Base-by-base conservation (phyloP, 2,329 filamentous ascomycete genomes). In the Iodosphaeria phyllophila region DNA sequence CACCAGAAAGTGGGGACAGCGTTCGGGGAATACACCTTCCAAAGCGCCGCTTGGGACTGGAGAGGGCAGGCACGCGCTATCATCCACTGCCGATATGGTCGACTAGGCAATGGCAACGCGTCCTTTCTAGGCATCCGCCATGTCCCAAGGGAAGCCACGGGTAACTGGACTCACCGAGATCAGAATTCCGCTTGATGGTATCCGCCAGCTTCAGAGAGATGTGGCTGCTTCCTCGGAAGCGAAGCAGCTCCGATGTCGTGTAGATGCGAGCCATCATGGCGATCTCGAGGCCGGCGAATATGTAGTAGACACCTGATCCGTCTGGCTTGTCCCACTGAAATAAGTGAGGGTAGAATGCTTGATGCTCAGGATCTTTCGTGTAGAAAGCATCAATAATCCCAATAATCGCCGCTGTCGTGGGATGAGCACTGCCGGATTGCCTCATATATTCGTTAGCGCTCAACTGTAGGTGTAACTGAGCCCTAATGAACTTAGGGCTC, bases 221-320 rank as follows among this genome's bases (percentile, higher is more conserved):
- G 7, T 32, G 21, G 2, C 28, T 22, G 13, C 23, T n/a, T n/a
- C n/a, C 40, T 18, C 47, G 45, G 19, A 62, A 42, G 28, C 41
- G 45, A 22, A 62, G 40, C n/a, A 64, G 46, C 39, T 64, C 55
- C 18, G 42, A 38, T 25, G 52, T 39, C 6, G 47, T 50, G 34
- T 64, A 64, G 8, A 37, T 50, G 21, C 44, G 47, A 8, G 47
- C 43, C 27, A 43, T 42, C 59, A 64, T 63, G 27, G 40, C 40
- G 39, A 40, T 26, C 23, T 39, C 30, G 30, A 53, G 35, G 32
- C 48, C 51, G 32, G 46, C 50, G 32, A 56, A 55, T 30, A 57
- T 35, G 35, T 44, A 42, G 41, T 51, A 52, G 14, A 47, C 46
- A 18, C 48, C 47, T 35, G 47, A 44, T 16, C 33, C 44, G 13